Evolutionary conservation across 345 rosid genomes (phyloP).

Genomic region (Salix suchowensis): DNA sequence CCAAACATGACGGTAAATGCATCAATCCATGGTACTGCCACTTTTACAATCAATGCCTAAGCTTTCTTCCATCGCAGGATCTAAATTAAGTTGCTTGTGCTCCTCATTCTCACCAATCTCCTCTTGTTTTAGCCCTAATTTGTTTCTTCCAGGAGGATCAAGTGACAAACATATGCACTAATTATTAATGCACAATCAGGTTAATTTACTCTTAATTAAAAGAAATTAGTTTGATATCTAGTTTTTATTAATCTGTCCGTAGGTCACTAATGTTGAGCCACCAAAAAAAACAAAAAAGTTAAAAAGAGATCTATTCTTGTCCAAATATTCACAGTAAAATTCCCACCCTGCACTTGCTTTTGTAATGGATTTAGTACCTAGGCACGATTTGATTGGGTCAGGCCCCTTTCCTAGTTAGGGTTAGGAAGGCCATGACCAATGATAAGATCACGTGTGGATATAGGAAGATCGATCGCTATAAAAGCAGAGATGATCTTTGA

Average conservation of each 20-base stretch:
- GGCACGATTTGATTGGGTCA: background rate
- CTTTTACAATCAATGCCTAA: too few species aligned
- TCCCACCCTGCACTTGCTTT: too few species aligned
- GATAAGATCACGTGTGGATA: background rate
- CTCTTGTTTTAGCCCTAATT: background rate
- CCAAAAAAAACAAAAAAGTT: background rate
- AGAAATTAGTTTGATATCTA: too few species aligned
- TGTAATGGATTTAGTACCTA: background rate
- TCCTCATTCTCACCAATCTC: background rate
- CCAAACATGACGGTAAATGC: too few species aligned
- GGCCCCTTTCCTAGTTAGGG: background rate
- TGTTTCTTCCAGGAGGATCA: background rate
- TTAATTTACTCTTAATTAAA: too few species aligned
- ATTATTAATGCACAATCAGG: too few species aligned
- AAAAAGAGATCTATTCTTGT: too few species aligned
- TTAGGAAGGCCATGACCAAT: background rate
- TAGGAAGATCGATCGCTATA: background rate
- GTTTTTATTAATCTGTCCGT: too few species aligned
- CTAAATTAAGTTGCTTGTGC: too few species aligned
- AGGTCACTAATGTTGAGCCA: background rate
- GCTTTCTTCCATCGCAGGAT: too few species aligned
- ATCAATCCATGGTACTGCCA: too few species aligned
- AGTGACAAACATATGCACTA: background rate
- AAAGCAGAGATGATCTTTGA: slow-evolving; percentile 1
- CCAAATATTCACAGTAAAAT: too few species aligned